Conservation (phyloP, 495 filamentous ascomycete species). For the Aspergillus affinis region DNA sequence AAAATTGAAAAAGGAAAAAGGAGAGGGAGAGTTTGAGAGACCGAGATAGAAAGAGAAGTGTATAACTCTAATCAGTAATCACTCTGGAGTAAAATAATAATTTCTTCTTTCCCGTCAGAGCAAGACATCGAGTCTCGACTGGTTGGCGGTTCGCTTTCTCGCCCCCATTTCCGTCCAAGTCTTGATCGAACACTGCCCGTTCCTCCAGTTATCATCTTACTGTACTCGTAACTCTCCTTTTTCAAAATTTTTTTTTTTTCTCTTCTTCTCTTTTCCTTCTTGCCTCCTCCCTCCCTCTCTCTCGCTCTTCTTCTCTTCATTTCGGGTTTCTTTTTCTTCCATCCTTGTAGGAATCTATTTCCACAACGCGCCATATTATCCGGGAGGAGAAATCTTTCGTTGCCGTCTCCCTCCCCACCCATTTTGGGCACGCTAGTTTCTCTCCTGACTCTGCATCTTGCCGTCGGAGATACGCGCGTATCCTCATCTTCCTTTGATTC, state of each 20-base stretch:
- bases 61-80: too few relatives aligned
- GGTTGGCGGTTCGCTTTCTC: neutral
- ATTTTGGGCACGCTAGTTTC: neutral
- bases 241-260: neutral
- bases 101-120: too few relatives aligned
- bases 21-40: neutral
- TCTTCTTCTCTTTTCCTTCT: too few relatives aligned
- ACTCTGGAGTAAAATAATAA: too few relatives aligned
- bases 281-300: too few relatives aligned
- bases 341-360: neutral
- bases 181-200: neutral
- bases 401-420: neutral
- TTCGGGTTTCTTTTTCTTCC: neutral
- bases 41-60: too few relatives aligned
- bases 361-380: slow-evolving; percentile 3
- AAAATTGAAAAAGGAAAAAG: neutral
- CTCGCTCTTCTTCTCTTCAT: neutral
- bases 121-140: too few relatives aligned
- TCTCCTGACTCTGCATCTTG: slow-evolving; percentile 10
- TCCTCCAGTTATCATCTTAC: too few relatives aligned
- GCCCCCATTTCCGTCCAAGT: neutral
- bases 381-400: neutral
- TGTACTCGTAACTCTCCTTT: neutral
- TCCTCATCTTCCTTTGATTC: slow-evolving; percentile 6
- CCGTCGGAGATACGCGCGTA: slow-evolving; percentile 3